A percentile compares a stretch with the other conserved stretches of the same genome.
Evolutionary conservation across 768 basidiomycete genomes (phyloP).

Genomic region (Hortiboletus campestris): DNA sequence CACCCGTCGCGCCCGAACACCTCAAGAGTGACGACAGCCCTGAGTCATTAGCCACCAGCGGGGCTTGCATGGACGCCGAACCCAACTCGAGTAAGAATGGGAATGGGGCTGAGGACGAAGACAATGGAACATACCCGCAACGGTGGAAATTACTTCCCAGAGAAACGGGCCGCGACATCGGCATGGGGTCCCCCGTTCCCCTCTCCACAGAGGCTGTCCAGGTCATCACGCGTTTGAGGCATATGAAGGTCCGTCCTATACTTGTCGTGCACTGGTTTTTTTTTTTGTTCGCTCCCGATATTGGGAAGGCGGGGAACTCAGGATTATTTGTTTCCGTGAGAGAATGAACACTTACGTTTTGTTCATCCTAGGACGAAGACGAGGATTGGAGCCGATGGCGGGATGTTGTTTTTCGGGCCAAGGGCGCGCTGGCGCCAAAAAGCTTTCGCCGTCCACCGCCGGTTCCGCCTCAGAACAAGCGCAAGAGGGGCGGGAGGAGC

Average conservation of each 20-base stretch:
- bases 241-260: conserved; percentile 63
- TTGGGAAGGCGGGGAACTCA: neutral
- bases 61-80: neutral
- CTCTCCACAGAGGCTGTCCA: conserved; percentile 74
- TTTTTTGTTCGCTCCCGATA: neutral
- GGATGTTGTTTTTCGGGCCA: conserved; percentile 79
- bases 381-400: conserved; percentile 91
- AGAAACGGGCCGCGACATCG: conserved; percentile 84
- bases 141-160: conserved; percentile 63
- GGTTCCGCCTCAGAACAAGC: conserved; percentile 58
- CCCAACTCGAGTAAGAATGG: neutral
- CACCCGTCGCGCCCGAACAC: conserved; percentile 54
- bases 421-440: conserved; percentile 50
- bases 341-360: conserved; percentile 1
- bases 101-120: neutral
- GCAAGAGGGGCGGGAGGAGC: conserved; percentile 52
- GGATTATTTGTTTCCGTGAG: neutral
- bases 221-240: conserved; percentile 75
- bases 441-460: conserved; percentile 30
- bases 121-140: neutral
- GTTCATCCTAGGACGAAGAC: conserved; percentile 61
- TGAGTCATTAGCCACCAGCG: conserved; percentile 36
- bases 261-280: neutral
- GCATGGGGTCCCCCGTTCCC: conserved; percentile 82
- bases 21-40: conserved; percentile 41